These are phyloP conservation scores for Dorcoceras hygrometricum DNA, from an alignment of 257 asterid genomes.

Conservation along the genomic window DNA sequence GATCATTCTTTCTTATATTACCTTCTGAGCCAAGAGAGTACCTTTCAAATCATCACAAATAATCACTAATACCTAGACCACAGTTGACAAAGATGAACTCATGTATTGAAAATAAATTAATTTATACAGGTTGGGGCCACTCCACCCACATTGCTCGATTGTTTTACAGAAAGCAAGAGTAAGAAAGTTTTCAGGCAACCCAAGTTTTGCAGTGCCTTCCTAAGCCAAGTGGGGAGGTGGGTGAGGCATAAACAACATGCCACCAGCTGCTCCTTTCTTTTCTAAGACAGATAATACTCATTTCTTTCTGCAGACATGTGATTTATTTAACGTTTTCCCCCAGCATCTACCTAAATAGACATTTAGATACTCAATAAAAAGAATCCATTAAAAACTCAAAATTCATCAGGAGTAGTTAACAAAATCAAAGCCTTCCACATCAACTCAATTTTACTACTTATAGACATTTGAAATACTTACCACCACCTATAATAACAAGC, in stretches of 20 bases:
- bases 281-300: neutral
- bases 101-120: neutral
- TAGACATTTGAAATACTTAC: conserved; percentile 37
- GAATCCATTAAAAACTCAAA: conserved; percentile 13
- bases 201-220: neutral
- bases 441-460: conserved; percentile 1
- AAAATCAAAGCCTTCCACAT: conserved; percentile 14
- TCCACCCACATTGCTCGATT: neutral
- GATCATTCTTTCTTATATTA: conserved; percentile 9
- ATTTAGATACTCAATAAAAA: neutral
- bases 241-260: neutral
- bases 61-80: neutral
- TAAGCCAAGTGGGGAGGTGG: neutral
- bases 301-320: too few species aligned
- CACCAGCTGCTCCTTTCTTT: neutral
- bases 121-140: neutral
- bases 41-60: neutral
- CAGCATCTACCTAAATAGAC: neutral
- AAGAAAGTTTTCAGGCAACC: neutral
- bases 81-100: neutral
- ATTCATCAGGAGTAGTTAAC: neutral
- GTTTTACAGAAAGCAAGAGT: neutral
- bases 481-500: conserved; percentile 93
- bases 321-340: neutral
- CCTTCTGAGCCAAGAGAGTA: neutral